A percentile compares a stretch with the other conserved stretches of the same genome.
Evolutionary conservation across 2,329 filamentous ascomycete genomes (phyloP).

Genomic region (Onygenales sp.): DNA sequence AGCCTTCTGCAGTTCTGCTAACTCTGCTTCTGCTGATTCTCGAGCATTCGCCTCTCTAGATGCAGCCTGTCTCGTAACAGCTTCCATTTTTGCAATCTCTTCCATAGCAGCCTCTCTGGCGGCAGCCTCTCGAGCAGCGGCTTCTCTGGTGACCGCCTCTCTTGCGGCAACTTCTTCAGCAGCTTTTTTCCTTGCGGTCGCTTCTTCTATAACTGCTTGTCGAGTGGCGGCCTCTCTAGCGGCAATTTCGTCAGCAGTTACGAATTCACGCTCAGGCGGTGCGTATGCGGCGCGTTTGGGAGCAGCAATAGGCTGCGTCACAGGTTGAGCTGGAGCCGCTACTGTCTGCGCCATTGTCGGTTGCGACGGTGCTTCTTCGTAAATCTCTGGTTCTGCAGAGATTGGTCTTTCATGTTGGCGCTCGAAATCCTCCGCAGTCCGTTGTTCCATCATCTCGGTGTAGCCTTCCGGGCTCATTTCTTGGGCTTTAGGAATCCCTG

Average conservation of each 20-base stretch:
- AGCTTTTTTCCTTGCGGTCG: constrained; percentile 8
- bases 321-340: not conserved
- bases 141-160: constrained; percentile 6
- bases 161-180: constrained; percentile 6
- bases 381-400: not conserved
- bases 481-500: not conserved
- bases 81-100: constrained; percentile 44
- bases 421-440: not conserved
- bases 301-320: too few relatives aligned
- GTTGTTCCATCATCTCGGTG: not conserved
- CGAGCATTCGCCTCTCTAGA: constrained; percentile 21
- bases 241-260: constrained; percentile 2
- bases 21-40: constrained; percentile 21
- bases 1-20: constrained; percentile 1
- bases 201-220: constrained; percentile 8
- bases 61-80: constrained; percentile 36
- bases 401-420: not conserved
- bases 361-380: not conserved
- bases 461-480: not conserved
- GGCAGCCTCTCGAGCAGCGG: constrained; percentile 23
- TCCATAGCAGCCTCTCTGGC: constrained; percentile 22
- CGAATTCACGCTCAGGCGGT: not conserved
- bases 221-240: constrained; percentile 12
- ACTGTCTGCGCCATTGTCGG: not conserved
- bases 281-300: not conserved